Evolutionary conservation across 768 basidiomycete genomes (phyloP), one percentile per base, ranked within the genome.

Genomic region (Leccinum incarnatum): DNA sequence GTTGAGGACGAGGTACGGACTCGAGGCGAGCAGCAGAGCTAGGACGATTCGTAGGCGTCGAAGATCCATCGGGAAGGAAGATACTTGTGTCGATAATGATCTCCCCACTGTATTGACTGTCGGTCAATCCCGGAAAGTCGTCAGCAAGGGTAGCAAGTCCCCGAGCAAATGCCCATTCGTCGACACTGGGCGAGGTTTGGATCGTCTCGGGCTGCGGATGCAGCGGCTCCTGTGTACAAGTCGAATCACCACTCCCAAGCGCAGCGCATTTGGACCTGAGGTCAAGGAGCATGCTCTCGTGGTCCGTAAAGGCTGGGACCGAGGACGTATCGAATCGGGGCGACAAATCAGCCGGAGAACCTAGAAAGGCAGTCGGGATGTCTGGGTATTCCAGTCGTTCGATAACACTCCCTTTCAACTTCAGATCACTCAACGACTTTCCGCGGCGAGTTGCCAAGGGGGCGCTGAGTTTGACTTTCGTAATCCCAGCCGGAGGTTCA

Each of bases 321-420:
- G 50, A 40, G 9, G 55, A 46, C 14, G 59, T 42, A 21, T 71
- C 67, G 37, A 72, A 71, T 30, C 58, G 60, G 2, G 77, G 75
- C 5, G 69, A 71, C 61, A 72, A 71, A 21, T 66, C 55, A 7
- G 69, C 63, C 0, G 75, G 68, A 4, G 77, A 76, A 14, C 77
- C 75, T 14, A 73, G 69, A 66, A 79, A 80, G 7, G 78, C 75
- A 15, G 74, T 77, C 6, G 78, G 79, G 14, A 80, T 76, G 53
- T 73, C 74, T 21, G 79, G 78, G 56, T 79, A 80, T 7, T 69
- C 60, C 60, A 64, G 15, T 15, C 59, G 58, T 50, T 67, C 58
- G 47, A 64, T 62, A 37, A 57, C 63, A 42, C 34, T 46, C 17
- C 48, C 59, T 49, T 56, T 73, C 56, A 62, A 56, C 55, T 55